Conservation (phyloP, 441 rosid species). For the Gossypium laxum region DNA sequence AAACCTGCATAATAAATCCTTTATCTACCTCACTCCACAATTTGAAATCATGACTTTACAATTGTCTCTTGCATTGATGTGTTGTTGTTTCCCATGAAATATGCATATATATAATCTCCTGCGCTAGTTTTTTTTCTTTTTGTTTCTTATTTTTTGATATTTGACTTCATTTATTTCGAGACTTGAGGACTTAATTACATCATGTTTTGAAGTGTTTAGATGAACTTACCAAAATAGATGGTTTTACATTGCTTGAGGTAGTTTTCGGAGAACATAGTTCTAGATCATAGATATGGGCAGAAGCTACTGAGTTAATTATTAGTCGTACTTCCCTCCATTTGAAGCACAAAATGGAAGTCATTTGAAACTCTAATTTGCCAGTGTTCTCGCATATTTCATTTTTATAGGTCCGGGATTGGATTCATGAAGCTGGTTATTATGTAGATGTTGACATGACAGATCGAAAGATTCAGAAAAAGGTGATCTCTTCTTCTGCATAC, state of each 20-base stretch:
- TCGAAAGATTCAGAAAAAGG: conserved; percentile 92
- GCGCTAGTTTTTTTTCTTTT: not conserved
- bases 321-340: not conserved
- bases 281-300: not conserved
- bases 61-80: not conserved
- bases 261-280: not conserved
- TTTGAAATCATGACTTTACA: not conserved
- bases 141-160: not conserved
- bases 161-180: not conserved
- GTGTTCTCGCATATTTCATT: conserved; percentile 3
- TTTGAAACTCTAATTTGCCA: not conserved
- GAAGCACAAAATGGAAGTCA: not conserved
- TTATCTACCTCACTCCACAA: not conserved
- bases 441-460: conserved; percentile 76
- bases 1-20: not conserved
- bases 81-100: not conserved
- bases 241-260: not conserved
- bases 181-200: not conserved
- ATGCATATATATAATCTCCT: not conserved
- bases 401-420: conserved; percentile 48
- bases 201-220: not conserved
- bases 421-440: conserved; percentile 65
- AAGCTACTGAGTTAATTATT: not conserved
- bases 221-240: not conserved
- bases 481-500: conserved; percentile 11